phyloP scores from a whole-genome alignment of 1,284 basidiomycete species.

The Bjerkandera adusta region DNA sequence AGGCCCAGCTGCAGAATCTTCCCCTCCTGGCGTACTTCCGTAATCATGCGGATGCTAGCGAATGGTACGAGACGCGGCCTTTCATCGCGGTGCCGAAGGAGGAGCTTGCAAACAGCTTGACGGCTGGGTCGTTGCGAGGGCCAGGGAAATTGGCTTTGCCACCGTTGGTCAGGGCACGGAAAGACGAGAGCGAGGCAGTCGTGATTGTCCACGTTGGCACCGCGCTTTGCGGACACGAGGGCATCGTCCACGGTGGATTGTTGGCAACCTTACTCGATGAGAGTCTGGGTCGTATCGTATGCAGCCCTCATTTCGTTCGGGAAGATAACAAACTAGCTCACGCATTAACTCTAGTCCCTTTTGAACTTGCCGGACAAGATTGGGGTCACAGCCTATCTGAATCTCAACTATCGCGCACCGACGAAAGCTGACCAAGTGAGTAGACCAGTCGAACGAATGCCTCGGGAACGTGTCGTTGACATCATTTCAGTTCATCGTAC shows the following conservation, averaged over 20 bases:
- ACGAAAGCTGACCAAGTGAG: slow-evolving; percentile 81
- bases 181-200: slow-evolving; percentile 72
- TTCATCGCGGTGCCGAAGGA: slow-evolving; percentile 71
- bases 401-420: slow-evolving; percentile 76
- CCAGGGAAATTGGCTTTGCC: slow-evolving; percentile 81
- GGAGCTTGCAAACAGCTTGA: slow-evolving; percentile 75
- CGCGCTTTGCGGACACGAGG: slow-evolving; percentile 89
- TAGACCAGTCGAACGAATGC: slow-evolving; percentile 18
- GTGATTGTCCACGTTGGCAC: slow-evolving; percentile 82
- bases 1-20: slow-evolving; percentile 66
- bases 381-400: slow-evolving; percentile 88
- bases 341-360: slow-evolving; percentile 57
- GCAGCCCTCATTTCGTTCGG: slow-evolving; percentile 4
- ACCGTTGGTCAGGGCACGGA: slow-evolving; percentile 73
- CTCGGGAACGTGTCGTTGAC: slow-evolving; percentile 15
- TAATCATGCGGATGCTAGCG: slow-evolving; percentile 41
- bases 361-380: slow-evolving; percentile 84
- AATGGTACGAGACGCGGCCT: slow-evolving; percentile 80
- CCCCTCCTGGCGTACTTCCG: slow-evolving; percentile 58
- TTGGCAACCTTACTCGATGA: slow-evolving; percentile 92
- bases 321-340: not conserved
- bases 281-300: slow-evolving; percentile 77
- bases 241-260: slow-evolving; percentile 91
- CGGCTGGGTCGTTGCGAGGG: slow-evolving; percentile 81
- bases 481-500: slow-evolving; percentile 63